Evolutionary conservation across 345 rosid species (phyloP), one percentile per base, ranked within the genome.

Genomic region (Clarkia xantiana): DNA sequence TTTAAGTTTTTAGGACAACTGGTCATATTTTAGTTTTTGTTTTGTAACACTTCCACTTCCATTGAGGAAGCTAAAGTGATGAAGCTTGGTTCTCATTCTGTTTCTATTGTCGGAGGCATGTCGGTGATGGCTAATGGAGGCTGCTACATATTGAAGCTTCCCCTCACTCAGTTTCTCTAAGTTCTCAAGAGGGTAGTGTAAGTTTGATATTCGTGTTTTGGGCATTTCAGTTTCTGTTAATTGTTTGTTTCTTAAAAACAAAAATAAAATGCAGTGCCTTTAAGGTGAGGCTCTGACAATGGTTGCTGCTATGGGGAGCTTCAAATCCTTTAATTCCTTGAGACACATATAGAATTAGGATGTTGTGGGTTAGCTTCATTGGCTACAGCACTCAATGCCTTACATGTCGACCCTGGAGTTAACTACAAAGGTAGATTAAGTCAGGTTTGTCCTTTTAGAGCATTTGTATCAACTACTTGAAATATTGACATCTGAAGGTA

Each of bases 321-420:
- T 43, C 65, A 65, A 16, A 25, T 74, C 41, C 67, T 67, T 36
- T 68, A 71, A 0, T 68, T 57, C 55, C 62, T 54, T 54, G 76
- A 75, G 45, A 75, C 76, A 14, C 80, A 75, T 17, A 67, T 71
- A 15, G 74, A 75, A 57, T 76, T 76, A 39, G 74, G 71, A 6
- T 68, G 47, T 51, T 75, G 74, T 12, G 80, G 76, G 10, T 67
- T 71, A 11, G 76, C 71, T 25, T 62, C 61, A 41, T 67, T 75
- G 2, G 39, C 73, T 14, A 57, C 65, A 42, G 76, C 71, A 51
- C 55, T 75, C 44, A 75, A 75, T 52, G 71, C 80, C 55, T 74
- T 71, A 1, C 53, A 70, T 1, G 65, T 71, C 14, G 76, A 74
- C 45, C 79, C 76, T 45, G 71, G 64, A 11, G 56, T 61, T 45